Evolutionary conservation across 2,329 filamentous ascomycete genomes (phyloP), one percentile per base, ranked within the genome.

Genomic region (Ophiostoma ips): DNA sequence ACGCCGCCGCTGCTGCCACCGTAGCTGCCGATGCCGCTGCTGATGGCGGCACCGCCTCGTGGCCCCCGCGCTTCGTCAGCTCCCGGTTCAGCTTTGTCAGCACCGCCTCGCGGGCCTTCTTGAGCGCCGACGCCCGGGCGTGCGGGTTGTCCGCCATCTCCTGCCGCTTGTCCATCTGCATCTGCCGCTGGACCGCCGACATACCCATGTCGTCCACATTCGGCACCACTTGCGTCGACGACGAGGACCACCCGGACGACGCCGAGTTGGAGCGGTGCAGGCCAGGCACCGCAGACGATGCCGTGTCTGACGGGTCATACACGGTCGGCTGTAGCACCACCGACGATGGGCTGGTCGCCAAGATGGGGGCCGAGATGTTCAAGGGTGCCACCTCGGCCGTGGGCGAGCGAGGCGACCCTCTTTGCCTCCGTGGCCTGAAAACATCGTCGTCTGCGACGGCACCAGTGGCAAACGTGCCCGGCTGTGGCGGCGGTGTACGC

Each of bases 91-190:
- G 68, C 57, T 79, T 79, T 53, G 67, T 70, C 50, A 82, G 64
- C 12, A 83, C 77, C 1, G 75, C 73, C 55, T 77, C 75, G 59
- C 76, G 77, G 33, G 78, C 79, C 52, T 74, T 72, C 58, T 71
- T 69, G 46, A 83, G 64, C 10, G 76, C 75, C 55, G 68, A 73
- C 5, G 68, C 67, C 50, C 77, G 71, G 49, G 73, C 71, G 9
- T 70, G 71, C 3, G 71, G 68, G 56, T 81, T 76, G 55, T 81
- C 72, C 18, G 76, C 77, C 55, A 56, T 55, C 35, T 52, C 43
- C 18, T 41, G 50, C 10, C 46, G 51, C 21, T 79, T 66, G 41
- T 71, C 67, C 11, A 73, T 68, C 54, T 78, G 15, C 38, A 77
- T 65, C 58, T 77, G 72, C 55, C 76, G 74, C 60, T 79, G 77